Evolutionary conservation across 129 eudicot species (phyloP).

Genomic region (Flaveria trinervia): DNA sequence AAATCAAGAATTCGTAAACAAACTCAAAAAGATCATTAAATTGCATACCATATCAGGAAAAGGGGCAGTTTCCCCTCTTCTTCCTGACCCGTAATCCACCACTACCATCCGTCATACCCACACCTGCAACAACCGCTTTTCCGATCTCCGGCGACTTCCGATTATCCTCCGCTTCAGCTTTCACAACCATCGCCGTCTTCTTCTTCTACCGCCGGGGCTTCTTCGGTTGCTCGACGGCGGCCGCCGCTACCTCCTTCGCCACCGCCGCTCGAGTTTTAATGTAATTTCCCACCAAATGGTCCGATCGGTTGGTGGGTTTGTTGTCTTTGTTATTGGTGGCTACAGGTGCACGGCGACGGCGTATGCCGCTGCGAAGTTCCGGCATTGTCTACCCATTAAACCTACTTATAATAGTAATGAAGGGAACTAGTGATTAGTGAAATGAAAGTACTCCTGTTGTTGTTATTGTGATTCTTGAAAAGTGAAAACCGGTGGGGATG

Average conservation of each 20-base stretch:
- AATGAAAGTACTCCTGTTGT: neutral
- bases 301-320: slow-evolving; percentile 31
- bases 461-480: too few species aligned
- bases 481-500: too few species aligned
- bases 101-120: slow-evolving; percentile 57
- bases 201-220: slow-evolving; percentile 13
- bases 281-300: slow-evolving; percentile 45
- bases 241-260: slow-evolving; percentile 46
- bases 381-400: slow-evolving; percentile 64
- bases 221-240: slow-evolving; percentile 1
- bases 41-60: slow-evolving; percentile 70
- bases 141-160: neutral
- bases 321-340: neutral
- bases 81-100: slow-evolving; percentile 67
- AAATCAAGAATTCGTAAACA: neutral
- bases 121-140: neutral
- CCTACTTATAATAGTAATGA: slow-evolving; percentile 7
- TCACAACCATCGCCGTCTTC: slow-evolving; percentile 16
- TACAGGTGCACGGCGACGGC: slow-evolving; percentile 48
- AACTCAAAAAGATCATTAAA: neutral
- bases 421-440: neutral
- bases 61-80: slow-evolving; percentile 67
- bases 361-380: slow-evolving; percentile 54
- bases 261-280: slow-evolving; percentile 62
- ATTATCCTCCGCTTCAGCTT: slow-evolving; percentile 17